phyloP scores from a whole-genome alignment of 805 yeast genomes.

The Yarrowia porcina region DNA sequence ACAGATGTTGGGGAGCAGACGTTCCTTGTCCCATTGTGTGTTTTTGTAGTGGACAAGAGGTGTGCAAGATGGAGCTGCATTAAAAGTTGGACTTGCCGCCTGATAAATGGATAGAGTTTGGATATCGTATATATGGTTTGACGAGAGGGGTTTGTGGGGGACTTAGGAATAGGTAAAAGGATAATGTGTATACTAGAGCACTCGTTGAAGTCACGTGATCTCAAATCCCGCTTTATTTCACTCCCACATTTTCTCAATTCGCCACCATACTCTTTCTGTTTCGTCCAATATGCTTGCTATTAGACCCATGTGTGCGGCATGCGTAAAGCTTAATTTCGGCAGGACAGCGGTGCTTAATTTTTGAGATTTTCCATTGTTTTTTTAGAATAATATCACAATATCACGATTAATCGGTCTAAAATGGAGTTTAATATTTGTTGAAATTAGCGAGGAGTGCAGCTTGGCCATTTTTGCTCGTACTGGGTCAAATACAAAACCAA shows the following conservation, averaged over 20 bases:
- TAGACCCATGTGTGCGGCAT: conserved; percentile 1
- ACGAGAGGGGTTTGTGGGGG: no score
- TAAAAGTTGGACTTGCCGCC: not conserved
- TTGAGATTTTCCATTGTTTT: not conserved
- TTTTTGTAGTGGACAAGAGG: not conserved
- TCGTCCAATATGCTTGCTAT: not conserved
- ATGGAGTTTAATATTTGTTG: no score
- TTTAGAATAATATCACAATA: no score
- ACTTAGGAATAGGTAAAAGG: no score
- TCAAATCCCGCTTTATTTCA: no score
- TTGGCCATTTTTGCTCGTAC: no score
- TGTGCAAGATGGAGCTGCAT: not conserved
- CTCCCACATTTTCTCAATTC: not conserved
- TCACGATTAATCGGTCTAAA: no score
- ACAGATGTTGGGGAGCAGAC: not conserved
- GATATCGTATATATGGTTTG: not conserved
- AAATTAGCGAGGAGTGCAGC: no score
- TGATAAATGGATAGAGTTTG: not conserved
- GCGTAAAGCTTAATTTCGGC: not conserved
- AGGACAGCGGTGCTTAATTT: not conserved
- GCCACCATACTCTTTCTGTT: no score
- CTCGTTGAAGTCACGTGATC: no score
- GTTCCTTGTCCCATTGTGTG: conserved; percentile 8
- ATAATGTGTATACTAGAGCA: no score
- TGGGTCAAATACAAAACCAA: no score